phyloP scores from a whole-genome alignment of 1,139 yeast species.

The Saccharomyces hybrid region DNA sequence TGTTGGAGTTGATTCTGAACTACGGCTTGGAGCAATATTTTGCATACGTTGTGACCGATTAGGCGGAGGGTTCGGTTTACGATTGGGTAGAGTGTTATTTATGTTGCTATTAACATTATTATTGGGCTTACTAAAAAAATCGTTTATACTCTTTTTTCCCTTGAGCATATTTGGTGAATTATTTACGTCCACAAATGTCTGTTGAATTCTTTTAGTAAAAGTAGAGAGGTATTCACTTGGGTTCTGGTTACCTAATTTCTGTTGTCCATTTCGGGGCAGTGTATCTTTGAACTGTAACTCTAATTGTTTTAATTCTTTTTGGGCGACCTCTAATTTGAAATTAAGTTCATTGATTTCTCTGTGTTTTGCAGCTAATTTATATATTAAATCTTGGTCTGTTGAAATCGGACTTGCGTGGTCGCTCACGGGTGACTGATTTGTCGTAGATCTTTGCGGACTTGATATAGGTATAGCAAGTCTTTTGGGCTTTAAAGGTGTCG shows the following conservation, averaged over 20 bases:
- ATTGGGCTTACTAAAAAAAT: conserved; percentile 11
- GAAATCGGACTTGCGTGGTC: neutral
- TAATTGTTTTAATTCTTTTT: conserved; percentile 32
- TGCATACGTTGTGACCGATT: neutral
- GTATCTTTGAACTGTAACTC: conserved; percentile 17
- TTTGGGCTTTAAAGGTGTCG: neutral
- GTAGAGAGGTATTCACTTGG: neutral
- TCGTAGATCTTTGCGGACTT: neutral
- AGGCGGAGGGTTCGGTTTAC: neutral
- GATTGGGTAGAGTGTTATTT: neutral
- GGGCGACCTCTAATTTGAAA: conserved; percentile 31
- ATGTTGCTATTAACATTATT: neutral
- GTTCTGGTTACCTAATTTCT: conserved; percentile 8
- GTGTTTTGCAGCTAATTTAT: conserved; percentile 38
- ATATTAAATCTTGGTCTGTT: conserved; percentile 22
- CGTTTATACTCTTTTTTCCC: conserved; percentile 19
- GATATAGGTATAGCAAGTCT: conserved; percentile 3
- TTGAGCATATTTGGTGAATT: conserved; percentile 17
- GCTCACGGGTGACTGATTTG: neutral
- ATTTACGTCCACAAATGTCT: conserved; percentile 16
- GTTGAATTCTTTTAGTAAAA: conserved; percentile 9
- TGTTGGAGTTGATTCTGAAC: neutral
- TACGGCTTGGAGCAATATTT: neutral
- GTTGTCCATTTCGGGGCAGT: neutral
- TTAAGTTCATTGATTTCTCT: conserved; percentile 38